These are phyloP conservation scores for Bolboschoenoplectus hybrid DNA, from an alignment of 202 grass and related monocot species.

Conservation along the genomic window DNA sequence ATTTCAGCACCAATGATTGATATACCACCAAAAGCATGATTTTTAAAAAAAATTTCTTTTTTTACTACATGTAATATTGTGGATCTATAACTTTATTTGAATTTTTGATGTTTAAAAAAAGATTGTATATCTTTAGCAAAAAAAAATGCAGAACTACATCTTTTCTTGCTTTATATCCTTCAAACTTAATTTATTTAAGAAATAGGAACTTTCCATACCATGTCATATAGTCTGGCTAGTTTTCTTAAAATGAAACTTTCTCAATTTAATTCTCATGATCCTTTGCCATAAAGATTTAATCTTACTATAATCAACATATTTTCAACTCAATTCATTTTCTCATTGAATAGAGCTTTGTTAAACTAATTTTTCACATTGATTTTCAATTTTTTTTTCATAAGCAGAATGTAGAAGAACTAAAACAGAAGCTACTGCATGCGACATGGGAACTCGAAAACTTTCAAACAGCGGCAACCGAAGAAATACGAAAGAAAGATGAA, in stretches of 20 bases:
- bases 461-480: conserved; percentile 27
- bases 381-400: neutral
- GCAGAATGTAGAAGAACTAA: conserved; percentile 48
- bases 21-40: neutral
- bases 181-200: neutral
- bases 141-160: neutral
- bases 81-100: neutral
- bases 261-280: neutral
- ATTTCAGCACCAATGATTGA: conserved; percentile 27
- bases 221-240: neutral
- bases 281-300: neutral
- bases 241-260: neutral
- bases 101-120: neutral
- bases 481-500: conserved; percentile 39
- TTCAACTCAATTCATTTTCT: neutral
- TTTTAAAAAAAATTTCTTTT: neutral
- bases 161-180: neutral
- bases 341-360: neutral
- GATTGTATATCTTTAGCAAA: neutral
- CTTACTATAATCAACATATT: neutral
- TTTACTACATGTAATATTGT: conserved; percentile 5
- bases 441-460: conserved; percentile 40
- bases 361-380: neutral
- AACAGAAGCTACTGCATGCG: conserved; percentile 30
- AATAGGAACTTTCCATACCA: neutral